These are phyloP conservation scores for Diversispora eburnea DNA, from an alignment of 192 early-diverging fungal genomes.

Conservation along the genomic window DNA sequence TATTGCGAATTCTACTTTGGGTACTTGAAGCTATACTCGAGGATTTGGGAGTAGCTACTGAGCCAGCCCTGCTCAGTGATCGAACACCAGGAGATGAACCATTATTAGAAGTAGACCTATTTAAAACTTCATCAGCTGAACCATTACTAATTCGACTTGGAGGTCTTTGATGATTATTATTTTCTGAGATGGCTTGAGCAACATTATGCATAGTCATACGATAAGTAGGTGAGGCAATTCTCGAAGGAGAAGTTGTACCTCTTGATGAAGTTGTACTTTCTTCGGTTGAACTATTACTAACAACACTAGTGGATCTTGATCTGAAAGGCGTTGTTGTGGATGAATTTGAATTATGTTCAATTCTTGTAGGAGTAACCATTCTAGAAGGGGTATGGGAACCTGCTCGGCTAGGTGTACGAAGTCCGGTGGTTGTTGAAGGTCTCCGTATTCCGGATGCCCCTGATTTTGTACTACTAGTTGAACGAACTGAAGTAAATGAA, in stretches of 20 bases:
- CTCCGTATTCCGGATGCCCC: slow-evolving; percentile 5
- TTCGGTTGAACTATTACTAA: slow-evolving; percentile 27
- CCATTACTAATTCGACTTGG: slow-evolving; percentile 18
- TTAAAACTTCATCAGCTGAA: slow-evolving; percentile 16
- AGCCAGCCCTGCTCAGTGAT: slow-evolving; percentile 10
- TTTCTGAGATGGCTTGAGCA: neutral
- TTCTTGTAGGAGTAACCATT: slow-evolving; percentile 13
- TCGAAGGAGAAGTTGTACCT: slow-evolving; percentile 8
- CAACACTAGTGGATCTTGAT: slow-evolving; percentile 16
- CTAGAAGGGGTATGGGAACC: slow-evolving; percentile 1
- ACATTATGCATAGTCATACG: slow-evolving; percentile 6
- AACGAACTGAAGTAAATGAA: slow-evolving; percentile 24
- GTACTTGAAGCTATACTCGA: slow-evolving; percentile 6
- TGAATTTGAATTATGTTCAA: neutral
- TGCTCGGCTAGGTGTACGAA: slow-evolving; percentile 19
- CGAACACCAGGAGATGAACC: neutral
- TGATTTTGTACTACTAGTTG: slow-evolving; percentile 16
- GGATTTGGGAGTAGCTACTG: neutral
- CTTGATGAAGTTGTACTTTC: slow-evolving; percentile 25
- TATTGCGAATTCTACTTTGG: slow-evolving; percentile 14
- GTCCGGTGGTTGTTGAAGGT: slow-evolving; percentile 4
- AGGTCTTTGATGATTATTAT: slow-evolving; percentile 19
- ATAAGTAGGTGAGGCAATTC: slow-evolving; percentile 20
- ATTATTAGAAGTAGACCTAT: neutral
- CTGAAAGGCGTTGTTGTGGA: neutral